These are phyloP conservation scores for Colletotrichum liaoningense DNA, from an alignment of 2,329 filamentous ascomycete species.

Conservation along the genomic window DNA sequence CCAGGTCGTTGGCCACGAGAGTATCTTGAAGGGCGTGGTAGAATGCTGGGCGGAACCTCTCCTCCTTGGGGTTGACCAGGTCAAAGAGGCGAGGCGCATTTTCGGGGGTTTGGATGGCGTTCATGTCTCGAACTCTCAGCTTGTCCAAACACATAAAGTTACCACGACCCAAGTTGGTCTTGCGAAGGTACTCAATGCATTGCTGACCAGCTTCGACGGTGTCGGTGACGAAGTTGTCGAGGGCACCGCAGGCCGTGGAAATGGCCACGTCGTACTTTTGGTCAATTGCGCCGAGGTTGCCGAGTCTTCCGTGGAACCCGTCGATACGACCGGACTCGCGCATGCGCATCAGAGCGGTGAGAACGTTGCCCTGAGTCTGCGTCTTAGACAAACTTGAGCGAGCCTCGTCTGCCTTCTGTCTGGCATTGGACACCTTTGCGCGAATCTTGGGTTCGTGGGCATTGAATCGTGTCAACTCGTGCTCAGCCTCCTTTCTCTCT, in stretches of 20 bases:
- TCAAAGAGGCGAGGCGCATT: slow-evolving; percentile 94
- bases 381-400: slow-evolving; percentile 89
- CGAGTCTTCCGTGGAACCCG: slow-evolving; percentile 94
- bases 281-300: slow-evolving; percentile 94
- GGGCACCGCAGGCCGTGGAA: slow-evolving; percentile 89
- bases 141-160: slow-evolving; percentile 98
- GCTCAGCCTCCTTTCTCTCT: slow-evolving; percentile 77
- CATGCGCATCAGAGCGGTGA: slow-evolving; percentile 91
- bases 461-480: slow-evolving; percentile 78
- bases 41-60: slow-evolving; percentile 89
- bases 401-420: slow-evolving; percentile 96
- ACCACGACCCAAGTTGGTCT: slow-evolving; percentile 95
- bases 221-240: slow-evolving; percentile 97
- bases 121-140: slow-evolving; percentile 81
- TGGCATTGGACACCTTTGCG: slow-evolving; percentile 85
- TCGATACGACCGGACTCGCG: slow-evolving; percentile 97
- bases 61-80: slow-evolving; percentile 87
- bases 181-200: slow-evolving; percentile 96
- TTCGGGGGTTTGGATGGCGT: slow-evolving; percentile 87
- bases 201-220: slow-evolving; percentile 96
- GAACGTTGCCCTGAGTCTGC: slow-evolving; percentile 92
- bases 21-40: slow-evolving; percentile 97
- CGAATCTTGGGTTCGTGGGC: slow-evolving; percentile 85
- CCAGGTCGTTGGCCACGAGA: slow-evolving; percentile 88
- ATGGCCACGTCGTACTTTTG: slow-evolving; percentile 97